Percentiles rank a stretch among this genome's conserved stretches.
Conservation (phyloP, 73 alveolate genomes). For the Tetrahymena malaccensis region DNA sequence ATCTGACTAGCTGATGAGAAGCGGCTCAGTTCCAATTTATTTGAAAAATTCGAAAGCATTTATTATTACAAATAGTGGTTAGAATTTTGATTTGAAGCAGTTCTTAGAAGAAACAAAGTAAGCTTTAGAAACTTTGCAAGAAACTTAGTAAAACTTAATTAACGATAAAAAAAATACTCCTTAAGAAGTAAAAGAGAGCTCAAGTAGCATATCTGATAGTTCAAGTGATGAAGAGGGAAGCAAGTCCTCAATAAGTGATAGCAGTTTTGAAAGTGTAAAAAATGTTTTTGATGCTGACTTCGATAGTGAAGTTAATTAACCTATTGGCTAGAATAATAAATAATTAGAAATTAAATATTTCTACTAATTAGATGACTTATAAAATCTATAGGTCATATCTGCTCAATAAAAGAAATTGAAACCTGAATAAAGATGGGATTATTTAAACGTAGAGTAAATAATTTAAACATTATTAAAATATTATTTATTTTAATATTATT, state of each 20-base stretch:
- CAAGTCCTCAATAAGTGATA: neutral
- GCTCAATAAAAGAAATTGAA: neutral
- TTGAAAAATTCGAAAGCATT: neutral
- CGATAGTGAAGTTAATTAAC: neutral
- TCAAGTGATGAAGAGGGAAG: neutral
- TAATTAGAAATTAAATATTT: neutral
- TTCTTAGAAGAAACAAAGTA: neutral
- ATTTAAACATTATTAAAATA: too few relatives aligned
- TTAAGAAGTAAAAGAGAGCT: neutral
- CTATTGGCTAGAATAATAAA: neutral
- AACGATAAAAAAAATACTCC: neutral
- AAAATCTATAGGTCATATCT: neutral
- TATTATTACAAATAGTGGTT: neutral
- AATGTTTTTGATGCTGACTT: neutral
- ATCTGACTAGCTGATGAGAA: neutral
- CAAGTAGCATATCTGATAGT: neutral
- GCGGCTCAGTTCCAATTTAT: neutral
- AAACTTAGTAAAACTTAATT: neutral
- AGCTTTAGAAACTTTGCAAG: neutral
- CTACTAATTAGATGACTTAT: neutral
- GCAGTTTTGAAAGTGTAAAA: neutral
- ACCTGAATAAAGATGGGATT: neutral
- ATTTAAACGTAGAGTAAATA: neutral
- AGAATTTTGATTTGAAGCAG: neutral
- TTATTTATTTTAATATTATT: too few relatives aligned